Base-by-base conservation (phyloP, 768 basidiomycete species). In the Leccinum olivaceopallidum region DNA sequence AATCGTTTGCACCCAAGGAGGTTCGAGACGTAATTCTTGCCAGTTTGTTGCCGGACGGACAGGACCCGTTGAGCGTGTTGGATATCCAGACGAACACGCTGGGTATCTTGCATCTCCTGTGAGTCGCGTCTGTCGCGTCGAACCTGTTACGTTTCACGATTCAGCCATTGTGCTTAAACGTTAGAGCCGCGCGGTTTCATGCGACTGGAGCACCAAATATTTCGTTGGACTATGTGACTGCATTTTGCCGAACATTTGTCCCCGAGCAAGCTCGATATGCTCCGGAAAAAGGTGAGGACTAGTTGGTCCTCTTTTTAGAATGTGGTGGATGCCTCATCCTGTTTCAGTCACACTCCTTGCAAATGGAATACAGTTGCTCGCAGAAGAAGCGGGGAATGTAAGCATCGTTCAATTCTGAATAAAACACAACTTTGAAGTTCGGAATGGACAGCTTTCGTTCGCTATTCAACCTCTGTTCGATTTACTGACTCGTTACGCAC, bases 61-160 rank as follows among this genome's bases (percentile, higher is more conserved):
- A 86, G 63, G 91, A 94, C 71, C 92, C 92, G 9, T 68, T 94
- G 55, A 58, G 74, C 3, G 69, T 88, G 9, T 73, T 94, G 37
- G 81, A 87, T 66, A 72, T 84, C 26, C 72, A 76, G 32, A 67
- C 66, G 32, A 82, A 90, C 69, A 87, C 89, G 1, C 71, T 93
- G 4, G 88, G 85, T 0, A 80, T 85, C 47, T 71, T 93, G 47
- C 88, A 85, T 65, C 89, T 94, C 49, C 69, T 94, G 91, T 92
- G 65, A 75, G 88, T 78, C 32, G 20, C 18, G 44, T 22, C 6
- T 2, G 20, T 44, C 36, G 20, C 6, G 32, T 6, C 6, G 12
- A 30, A 24, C 5, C 4, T 8, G 5, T 22, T 13, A 24, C 18
- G 16, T 18, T n/a, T 32, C 24, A 53, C 39, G 53, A 50, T 34